Evolutionary conservation across 495 filamentous ascomycete species (phyloP).

Genomic region (Friedmanniomyces endolithicus): DNA sequence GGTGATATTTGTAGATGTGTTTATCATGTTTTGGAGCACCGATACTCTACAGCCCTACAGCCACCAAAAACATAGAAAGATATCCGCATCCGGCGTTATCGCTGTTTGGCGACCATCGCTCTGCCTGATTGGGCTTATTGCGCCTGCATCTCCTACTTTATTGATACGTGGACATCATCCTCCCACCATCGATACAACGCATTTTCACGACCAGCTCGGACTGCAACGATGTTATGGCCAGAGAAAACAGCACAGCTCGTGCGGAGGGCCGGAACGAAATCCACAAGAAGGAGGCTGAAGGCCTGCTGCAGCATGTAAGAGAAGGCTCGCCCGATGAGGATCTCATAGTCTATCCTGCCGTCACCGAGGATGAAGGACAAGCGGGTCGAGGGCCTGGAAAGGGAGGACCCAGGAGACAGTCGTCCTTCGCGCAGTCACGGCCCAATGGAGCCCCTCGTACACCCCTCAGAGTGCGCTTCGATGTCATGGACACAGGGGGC

Average conservation of each 20-base stretch:
- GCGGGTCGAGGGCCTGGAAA: neutral
- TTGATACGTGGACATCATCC: neutral
- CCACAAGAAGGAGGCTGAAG: conserved; percentile 10
- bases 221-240: conserved; percentile 19
- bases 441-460: conserved; percentile 55
- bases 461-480: conserved; percentile 76
- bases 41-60: conserved; percentile 26
- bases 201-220: neutral
- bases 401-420: conserved; percentile 22
- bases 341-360: conserved; percentile 1
- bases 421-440: conserved; percentile 30
- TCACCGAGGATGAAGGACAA: neutral
- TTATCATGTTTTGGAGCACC: too few species aligned
- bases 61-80: too few species aligned
- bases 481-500: conserved; percentile 42
- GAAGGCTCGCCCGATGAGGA: conserved; percentile 12
- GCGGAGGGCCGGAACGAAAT: conserved; percentile 5
- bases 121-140: too few species aligned
- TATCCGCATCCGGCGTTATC: too few species aligned
- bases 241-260: conserved; percentile 12
- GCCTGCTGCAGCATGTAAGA: conserved; percentile 13
- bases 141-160: too few species aligned
- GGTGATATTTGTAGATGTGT: too few species aligned
- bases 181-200: neutral
- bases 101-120: too few species aligned